phyloP scores from a whole-genome alignment of 345 rosid species.

The Atalantia buxifolia region DNA sequence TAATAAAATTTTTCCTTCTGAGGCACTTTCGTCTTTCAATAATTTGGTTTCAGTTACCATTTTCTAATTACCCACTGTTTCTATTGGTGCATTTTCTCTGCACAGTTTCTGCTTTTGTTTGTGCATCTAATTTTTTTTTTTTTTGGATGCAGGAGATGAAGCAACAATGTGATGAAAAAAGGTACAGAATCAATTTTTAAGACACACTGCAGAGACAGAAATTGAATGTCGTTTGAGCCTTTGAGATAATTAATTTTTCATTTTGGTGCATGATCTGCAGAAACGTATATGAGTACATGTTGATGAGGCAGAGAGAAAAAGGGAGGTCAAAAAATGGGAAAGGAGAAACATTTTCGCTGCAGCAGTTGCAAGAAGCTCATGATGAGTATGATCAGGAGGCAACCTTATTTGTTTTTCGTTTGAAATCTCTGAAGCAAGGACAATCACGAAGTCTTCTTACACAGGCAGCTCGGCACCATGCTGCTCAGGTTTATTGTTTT shows the following conservation, averaged over 20 bases:
- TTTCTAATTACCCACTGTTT: not conserved
- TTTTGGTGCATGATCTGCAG: conserved; percentile 44
- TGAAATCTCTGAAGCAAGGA: conserved; percentile 90
- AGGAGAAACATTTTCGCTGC: conserved; percentile 59
- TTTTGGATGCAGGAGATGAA: conserved; percentile 83
- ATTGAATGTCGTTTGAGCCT: not conserved
- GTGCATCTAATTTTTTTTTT: not conserved
- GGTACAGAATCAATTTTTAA: conserved; percentile 42
- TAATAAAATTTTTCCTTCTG: not conserved
- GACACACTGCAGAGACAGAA: not conserved
- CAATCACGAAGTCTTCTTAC: conserved; percentile 96
- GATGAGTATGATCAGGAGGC: conserved; percentile 88
- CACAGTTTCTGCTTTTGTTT: not conserved
- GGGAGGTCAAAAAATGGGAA: conserved; percentile 72
- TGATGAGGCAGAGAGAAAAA: conserved; percentile 61
- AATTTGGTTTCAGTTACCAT: not conserved
- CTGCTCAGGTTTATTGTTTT: conserved; percentile 82
- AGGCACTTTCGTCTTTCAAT: not conserved
- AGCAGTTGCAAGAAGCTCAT: conserved; percentile 73
- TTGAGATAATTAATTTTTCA: conserved; percentile 6
- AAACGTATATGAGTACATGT: conserved; percentile 58
- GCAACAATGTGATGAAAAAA: conserved; percentile 91
- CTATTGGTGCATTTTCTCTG: not conserved
- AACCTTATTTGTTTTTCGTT: conserved; percentile 80
- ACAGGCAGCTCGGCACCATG: conserved; percentile 96